Conservation (phyloP, 2,329 filamentous ascomycete genomes). For the Aspergillus eucalypticola region DNA sequence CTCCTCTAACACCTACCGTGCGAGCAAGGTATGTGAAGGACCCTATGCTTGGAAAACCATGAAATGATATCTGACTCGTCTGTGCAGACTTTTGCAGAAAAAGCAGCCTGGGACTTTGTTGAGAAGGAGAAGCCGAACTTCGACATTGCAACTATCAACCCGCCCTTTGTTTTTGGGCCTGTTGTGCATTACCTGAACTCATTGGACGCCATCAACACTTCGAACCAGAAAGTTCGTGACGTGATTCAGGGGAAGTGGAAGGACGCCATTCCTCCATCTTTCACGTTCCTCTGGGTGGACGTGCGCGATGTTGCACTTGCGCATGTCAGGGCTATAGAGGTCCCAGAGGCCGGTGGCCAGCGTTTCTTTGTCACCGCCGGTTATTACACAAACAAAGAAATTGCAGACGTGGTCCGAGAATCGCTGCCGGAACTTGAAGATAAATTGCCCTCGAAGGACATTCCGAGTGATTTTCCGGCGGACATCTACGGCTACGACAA, state of each 20-base stretch:
- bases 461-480: conserved; percentile 31
- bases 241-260: conserved; percentile 64
- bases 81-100: conserved; percentile 59
- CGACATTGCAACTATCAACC: conserved; percentile 62
- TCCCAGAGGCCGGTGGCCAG: conserved; percentile 47
- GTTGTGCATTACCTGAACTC: conserved; percentile 64
- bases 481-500: conserved; percentile 41
- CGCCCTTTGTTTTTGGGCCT: conserved; percentile 64
- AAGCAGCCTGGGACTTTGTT: conserved; percentile 66
- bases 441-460: conserved; percentile 42
- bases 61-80: neutral
- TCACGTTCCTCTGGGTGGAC: conserved; percentile 60
- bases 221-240: conserved; percentile 66
- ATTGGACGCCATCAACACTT: conserved; percentile 69
- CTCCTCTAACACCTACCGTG: conserved; percentile 44
- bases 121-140: conserved; percentile 59
- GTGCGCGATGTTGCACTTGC: conserved; percentile 52
- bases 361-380: conserved; percentile 49
- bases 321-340: conserved; percentile 50
- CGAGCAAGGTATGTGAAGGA: conserved; percentile 51
- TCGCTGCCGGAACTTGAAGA: conserved; percentile 44
- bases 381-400: conserved; percentile 44
- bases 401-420: conserved; percentile 45
- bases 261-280: conserved; percentile 58
- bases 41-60: neutral